Conservation (phyloP, 176 grass and related monocot species). For the Thalia dealbata region DNA sequence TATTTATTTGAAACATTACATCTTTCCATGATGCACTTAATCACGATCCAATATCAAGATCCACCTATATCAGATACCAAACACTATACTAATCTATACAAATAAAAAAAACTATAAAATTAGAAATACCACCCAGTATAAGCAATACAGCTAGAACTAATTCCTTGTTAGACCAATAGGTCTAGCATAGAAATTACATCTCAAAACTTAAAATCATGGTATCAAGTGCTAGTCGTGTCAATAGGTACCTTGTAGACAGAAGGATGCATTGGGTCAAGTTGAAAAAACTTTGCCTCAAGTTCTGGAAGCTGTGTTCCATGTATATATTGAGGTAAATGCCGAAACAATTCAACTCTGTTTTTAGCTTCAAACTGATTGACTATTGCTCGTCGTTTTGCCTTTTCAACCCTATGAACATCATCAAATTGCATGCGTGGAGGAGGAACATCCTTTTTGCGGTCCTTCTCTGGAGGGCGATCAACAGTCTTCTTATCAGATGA, state of each 20-base stretch:
- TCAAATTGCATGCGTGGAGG: conserved; percentile 65
- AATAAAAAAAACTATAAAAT: too few species aligned
- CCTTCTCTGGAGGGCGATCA: conserved; percentile 32
- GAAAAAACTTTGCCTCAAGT: conserved; percentile 53
- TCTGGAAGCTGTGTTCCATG: conserved; percentile 74
- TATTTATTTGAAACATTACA: neutral
- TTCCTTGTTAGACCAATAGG: too few species aligned
- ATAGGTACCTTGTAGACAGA: conserved; percentile 68
- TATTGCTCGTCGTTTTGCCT: conserved; percentile 44
- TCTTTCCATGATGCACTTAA: neutral
- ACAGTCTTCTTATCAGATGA: conserved; percentile 40
- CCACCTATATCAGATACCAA: neutral
- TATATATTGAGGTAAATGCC: conserved; percentile 60
- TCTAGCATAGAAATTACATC: neutral
- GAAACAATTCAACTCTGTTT: conserved; percentile 63
- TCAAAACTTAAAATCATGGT: neutral
- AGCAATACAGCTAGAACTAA: too few species aligned
- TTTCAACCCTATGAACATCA: conserved; percentile 43
- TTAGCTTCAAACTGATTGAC: conserved; percentile 46
- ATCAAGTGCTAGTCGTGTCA: neutral
- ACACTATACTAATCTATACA: too few species aligned
- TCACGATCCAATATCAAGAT: neutral
- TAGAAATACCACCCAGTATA: too few species aligned
- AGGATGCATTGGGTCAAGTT: conserved; percentile 60
- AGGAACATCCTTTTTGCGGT: conserved; percentile 43